Conservation (phyloP, 2,329 filamentous ascomycete species). For the Sclerotiophoma versabilis region DNA sequence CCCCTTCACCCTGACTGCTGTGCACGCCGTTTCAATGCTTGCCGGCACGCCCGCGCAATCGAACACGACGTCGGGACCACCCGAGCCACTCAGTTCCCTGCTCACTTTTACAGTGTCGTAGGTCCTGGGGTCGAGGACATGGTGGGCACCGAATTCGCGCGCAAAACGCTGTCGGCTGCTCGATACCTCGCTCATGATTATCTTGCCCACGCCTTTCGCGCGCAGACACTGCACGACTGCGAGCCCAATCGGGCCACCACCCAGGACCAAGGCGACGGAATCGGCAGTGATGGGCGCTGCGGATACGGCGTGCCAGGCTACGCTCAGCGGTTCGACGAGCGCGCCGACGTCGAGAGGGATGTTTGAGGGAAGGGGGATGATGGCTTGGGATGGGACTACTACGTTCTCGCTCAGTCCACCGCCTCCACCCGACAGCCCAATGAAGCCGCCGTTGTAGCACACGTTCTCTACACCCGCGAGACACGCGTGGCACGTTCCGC, state of each 20-base stretch:
- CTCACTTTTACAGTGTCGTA: slow-evolving; percentile 58
- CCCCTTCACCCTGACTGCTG: slow-evolving; percentile 60
- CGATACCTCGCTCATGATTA: slow-evolving; percentile 66
- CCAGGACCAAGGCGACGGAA: slow-evolving; percentile 62
- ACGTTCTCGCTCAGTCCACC: slow-evolving; percentile 65
- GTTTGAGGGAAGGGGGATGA: slow-evolving; percentile 60
- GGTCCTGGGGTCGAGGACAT: slow-evolving; percentile 60
- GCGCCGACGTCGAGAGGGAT: slow-evolving; percentile 63
- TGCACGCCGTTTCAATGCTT: slow-evolving; percentile 52
- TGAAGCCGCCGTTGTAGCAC: slow-evolving; percentile 64
- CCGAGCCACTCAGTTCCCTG: slow-evolving; percentile 56
- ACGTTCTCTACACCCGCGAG: slow-evolving; percentile 62
- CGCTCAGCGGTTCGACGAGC: slow-evolving; percentile 68
- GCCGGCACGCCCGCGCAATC: slow-evolving; percentile 68
- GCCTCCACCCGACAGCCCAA: slow-evolving; percentile 59
- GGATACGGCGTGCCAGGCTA: slow-evolving; percentile 69
- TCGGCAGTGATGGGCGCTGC: slow-evolving; percentile 56
- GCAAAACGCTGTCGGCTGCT: slow-evolving; percentile 60
- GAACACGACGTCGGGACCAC: slow-evolving; percentile 66
- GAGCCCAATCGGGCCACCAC: slow-evolving; percentile 69
- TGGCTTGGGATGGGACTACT: slow-evolving; percentile 58
- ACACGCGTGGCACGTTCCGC: slow-evolving; percentile 64
- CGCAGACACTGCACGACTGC: slow-evolving; percentile 66
- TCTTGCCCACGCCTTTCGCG: slow-evolving; percentile 60
- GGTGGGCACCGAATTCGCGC: slow-evolving; percentile 62